Percentiles rank a stretch among this genome's conserved stretches.
Conservation (phyloP, 2,329 filamentous ascomycete species). For the Fonsecaea monophora region DNA sequence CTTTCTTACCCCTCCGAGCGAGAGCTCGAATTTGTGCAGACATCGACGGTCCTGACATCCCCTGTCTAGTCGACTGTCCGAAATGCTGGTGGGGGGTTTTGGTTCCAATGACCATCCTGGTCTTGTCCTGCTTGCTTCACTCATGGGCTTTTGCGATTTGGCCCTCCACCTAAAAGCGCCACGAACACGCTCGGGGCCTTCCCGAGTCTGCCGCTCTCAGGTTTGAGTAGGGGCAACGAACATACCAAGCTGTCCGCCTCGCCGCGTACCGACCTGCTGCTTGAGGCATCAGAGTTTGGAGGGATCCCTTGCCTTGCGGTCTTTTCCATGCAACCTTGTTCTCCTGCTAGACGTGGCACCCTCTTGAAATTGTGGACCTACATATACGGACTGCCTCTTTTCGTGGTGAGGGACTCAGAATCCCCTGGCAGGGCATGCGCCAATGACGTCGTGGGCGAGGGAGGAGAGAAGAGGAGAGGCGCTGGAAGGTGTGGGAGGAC, state of each 20-base stretch:
- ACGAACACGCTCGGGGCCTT: slow-evolving; percentile 12
- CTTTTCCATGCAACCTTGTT: slow-evolving; percentile 4
- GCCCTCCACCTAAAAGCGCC: slow-evolving; percentile 3
- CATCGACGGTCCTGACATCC: not conserved
- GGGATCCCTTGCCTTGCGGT: not conserved
- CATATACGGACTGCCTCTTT: not conserved
- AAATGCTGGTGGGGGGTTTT: not conserved
- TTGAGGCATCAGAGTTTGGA: slow-evolving; percentile 2
- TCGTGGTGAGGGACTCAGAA: not conserved
- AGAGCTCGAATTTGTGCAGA: not conserved
- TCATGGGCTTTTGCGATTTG: not conserved
- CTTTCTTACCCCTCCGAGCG: not conserved
- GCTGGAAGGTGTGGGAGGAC: not conserved
- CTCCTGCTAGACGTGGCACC: not conserved
- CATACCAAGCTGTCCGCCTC: not conserved
- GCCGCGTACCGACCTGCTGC: slow-evolving; percentile 2
- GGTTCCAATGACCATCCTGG: not conserved
- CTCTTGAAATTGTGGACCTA: not conserved
- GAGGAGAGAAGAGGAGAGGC: not conserved
- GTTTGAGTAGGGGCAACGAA: not conserved
- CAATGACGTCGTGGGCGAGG: not conserved
- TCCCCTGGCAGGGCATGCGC: not conserved
- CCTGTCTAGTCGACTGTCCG: not conserved
- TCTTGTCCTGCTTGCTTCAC: not conserved
- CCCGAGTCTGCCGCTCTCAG: slow-evolving; percentile 12